Base-by-base conservation (phyloP, 495 filamentous ascomycete species). In the Aspergillus hancockii region DNA sequence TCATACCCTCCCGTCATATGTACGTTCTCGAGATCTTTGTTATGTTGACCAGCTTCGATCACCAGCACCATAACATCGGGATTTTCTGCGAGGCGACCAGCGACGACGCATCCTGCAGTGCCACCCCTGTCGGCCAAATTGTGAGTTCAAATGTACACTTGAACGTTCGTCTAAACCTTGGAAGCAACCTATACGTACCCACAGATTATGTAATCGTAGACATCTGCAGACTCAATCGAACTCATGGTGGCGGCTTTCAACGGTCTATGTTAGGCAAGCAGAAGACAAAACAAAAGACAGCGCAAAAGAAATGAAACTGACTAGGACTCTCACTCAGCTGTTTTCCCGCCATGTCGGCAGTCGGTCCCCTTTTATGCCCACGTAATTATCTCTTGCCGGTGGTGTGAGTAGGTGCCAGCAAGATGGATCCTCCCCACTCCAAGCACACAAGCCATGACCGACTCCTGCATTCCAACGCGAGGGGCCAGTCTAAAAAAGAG, bases 71-170 rank as follows among this genome's bases (percentile, higher is more conserved):
- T 74, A 21, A 84, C 67, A 13, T 77, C 70, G 0, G 79, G 75
- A 16, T 84, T 83, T 45, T 82, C 80, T 7, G 85, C 84, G 9
- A 89, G 76, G 28, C 86, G 81, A 14, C 76, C 81, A n/a, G 86
- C 86, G 14, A 88, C 74, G 5, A 82, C 82, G 55, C 75, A 79
- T 13, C 86, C 85, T 4, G 84, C 78, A 0, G 85, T 88, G 12
- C 85, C 86, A 40, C 85, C 85, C 18, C 81, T 83, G 25, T 49
- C 21, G 21, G 5, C 1, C 4, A 34, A 18, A 12, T 47, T 16
- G 9, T 47, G 14, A 31, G 25, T 22, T 28, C 25, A 8, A 10
- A 19, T 50, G 9, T 40, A 28, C 18, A 30, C 8, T 9, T 10
- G n/a, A 45, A 4, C n/a, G 22, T 10, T 4, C 54, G 10, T 23